Evolutionary conservation across 208 protist genomes (phyloP).

Genomic region (Crithidia brevicula): DNA sequence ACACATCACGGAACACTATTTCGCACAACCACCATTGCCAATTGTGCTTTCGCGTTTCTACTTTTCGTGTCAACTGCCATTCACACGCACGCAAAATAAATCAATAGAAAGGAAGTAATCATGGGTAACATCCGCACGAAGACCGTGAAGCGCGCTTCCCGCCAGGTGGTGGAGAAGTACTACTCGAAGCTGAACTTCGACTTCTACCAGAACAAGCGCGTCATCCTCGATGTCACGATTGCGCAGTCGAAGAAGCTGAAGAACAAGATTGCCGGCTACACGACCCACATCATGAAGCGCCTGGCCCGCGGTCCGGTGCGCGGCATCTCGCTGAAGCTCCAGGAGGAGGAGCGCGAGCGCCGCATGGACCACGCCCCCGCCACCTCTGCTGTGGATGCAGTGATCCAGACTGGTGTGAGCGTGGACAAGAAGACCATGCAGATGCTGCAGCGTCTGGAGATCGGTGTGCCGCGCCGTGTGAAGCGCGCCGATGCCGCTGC

Average conservation of each 20-base stretch:
- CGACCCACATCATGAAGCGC: conserved; percentile 99
- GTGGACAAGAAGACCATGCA: conserved; percentile 87
- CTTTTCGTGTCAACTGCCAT: no score
- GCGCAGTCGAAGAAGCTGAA: conserved; percentile 99
- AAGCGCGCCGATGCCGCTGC: conserved; percentile 63
- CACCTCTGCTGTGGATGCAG: conserved; percentile 86
- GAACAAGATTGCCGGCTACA: conserved; percentile 99
- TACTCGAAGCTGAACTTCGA: conserved; percentile 99
- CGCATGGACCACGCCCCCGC: conserved; percentile 99
- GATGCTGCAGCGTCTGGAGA: conserved; percentile 90
- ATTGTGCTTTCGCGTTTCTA: no score
- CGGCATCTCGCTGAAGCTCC: conserved; percentile 99
- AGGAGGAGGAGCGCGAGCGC: conserved; percentile 99
- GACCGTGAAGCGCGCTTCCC: conserved; percentile 99
- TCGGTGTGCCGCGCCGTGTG: conserved; percentile 84
- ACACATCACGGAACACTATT: no score
- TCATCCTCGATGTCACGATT: conserved; percentile 97
- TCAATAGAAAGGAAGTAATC: conserved; percentile 23
- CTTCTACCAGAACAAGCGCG: conserved; percentile 99
- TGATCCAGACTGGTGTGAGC: conserved; percentile 85
- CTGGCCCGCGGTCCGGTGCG: conserved; percentile 98
- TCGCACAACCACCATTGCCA: no score
- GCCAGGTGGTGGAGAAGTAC: conserved; percentile 99
- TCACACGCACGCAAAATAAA: not conserved
- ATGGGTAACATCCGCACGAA: conserved; percentile 99